phyloP scores from a whole-genome alignment of 208 protist genomes.

The Leishmania mexicana region DNA sequence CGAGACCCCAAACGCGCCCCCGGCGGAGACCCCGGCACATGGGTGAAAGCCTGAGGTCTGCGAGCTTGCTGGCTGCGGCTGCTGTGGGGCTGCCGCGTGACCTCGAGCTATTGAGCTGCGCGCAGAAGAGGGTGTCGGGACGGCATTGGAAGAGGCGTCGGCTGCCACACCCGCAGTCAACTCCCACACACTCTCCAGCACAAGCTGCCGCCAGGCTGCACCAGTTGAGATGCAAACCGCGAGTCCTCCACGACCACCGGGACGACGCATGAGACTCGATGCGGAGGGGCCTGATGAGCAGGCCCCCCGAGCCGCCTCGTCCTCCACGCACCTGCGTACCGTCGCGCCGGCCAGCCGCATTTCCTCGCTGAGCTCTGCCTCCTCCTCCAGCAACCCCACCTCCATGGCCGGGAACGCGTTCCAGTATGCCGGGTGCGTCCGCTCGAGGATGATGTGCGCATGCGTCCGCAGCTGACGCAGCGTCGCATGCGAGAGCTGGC shows the following conservation, averaged over 20 bases:
- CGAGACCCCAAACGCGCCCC: not conserved
- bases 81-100: not conserved
- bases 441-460: slow-evolving; percentile 13
- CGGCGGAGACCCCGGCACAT: not conserved
- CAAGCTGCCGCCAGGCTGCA: slow-evolving; percentile 41
- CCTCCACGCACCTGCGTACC: not conserved
- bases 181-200: slow-evolving; percentile 34
- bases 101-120: not conserved
- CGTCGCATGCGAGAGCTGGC: slow-evolving; percentile 32
- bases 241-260: not conserved
- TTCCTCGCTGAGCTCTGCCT: slow-evolving; percentile 22
- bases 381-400: slow-evolving; percentile 22
- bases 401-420: slow-evolving; percentile 39
- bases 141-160: not conserved
- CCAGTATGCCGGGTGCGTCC: slow-evolving; percentile 35
- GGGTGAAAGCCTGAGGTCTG: not conserved
- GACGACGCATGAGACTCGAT: not conserved
- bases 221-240: slow-evolving; percentile 22
- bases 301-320: not conserved
- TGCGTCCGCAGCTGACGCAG: slow-evolving; percentile 27
- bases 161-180: slow-evolving; percentile 6
- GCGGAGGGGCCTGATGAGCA: not conserved
- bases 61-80: not conserved
- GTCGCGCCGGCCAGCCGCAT: slow-evolving; percentile 24
- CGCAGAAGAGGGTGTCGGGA: not conserved